Percentiles rank a stretch among this genome's conserved stretches.
phyloP scores from a whole-genome alignment of 768 basidiomycete species.

The Boletus tylopilopsis region DNA sequence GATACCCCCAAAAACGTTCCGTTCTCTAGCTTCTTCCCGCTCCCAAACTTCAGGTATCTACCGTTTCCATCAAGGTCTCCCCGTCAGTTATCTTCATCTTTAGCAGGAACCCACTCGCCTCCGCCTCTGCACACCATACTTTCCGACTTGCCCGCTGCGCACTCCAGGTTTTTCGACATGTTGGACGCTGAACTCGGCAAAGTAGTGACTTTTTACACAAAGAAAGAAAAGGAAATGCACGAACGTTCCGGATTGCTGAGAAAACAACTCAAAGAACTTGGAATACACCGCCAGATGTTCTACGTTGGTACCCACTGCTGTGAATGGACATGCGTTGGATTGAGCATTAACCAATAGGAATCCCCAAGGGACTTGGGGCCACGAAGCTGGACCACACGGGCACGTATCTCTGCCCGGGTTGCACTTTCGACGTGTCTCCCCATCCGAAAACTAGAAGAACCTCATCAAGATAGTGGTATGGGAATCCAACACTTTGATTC shows the following conservation, averaged over 20 bases:
- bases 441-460: not conserved
- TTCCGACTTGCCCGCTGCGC: slow-evolving; percentile 54
- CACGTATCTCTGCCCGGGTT: not conserved
- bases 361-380: slow-evolving; percentile 1
- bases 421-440: not conserved
- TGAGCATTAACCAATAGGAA: slow-evolving; percentile 12
- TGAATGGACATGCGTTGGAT: not conserved
- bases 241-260: slow-evolving; percentile 46
- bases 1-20: not conserved
- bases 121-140: slow-evolving; percentile 49
- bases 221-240: slow-evolving; percentile 62
- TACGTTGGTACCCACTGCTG: slow-evolving; percentile 39
- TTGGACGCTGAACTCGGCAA: slow-evolving; percentile 82
- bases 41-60: slow-evolving; percentile 13
- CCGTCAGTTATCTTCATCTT: not conserved
- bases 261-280: slow-evolving; percentile 71
- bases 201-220: slow-evolving; percentile 78
- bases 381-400: slow-evolving; percentile 13
- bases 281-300: slow-evolving; percentile 59
- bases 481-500: slow-evolving; percentile 1
- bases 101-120: slow-evolving; percentile 12
- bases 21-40: not conserved
- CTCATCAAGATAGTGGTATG: not conserved
- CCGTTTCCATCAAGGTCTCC: not conserved
- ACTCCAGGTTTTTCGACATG: slow-evolving; percentile 69